These are phyloP conservation scores for Bacidia rubella DNA, from an alignment of 495 filamentous ascomycete species.

Conservation along the genomic window DNA sequence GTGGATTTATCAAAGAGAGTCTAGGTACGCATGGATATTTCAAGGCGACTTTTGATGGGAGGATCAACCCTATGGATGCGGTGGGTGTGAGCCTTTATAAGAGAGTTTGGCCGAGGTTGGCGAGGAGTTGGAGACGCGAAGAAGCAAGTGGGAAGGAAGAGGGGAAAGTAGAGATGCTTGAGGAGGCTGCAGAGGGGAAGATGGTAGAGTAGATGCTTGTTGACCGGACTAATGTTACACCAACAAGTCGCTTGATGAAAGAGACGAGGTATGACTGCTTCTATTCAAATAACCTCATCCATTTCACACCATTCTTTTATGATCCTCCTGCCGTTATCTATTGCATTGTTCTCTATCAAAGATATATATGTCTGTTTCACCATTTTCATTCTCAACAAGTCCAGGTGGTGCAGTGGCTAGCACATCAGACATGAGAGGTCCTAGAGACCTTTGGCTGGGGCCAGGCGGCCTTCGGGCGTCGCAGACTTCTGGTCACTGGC, in stretches of 20 bases:
- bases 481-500: too few species aligned
- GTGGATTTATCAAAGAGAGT: slow-evolving; percentile 82
- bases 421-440: not conserved
- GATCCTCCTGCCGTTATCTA: not conserved
- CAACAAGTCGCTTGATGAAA: not conserved
- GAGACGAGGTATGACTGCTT: not conserved
- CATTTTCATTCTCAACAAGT: not conserved
- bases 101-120: slow-evolving; percentile 70
- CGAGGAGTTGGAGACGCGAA: slow-evolving; percentile 22
- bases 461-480: too few species aligned
- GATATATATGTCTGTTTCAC: not conserved
- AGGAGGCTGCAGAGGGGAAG: not conserved
- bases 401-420: not conserved
- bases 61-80: slow-evolving; percentile 86
- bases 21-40: slow-evolving; percentile 97
- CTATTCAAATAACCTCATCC: not conserved
- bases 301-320: not conserved
- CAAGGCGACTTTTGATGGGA: slow-evolving; percentile 94
- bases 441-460: too few species aligned
- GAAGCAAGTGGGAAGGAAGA: not conserved
- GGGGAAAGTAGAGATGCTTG: not conserved
- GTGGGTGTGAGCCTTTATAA: slow-evolving; percentile 90
- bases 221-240: not conserved
- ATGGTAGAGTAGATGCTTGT: not conserved
- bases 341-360: not conserved